These are phyloP conservation scores for Przewalskia tangutica DNA, from an alignment of 257 asterid genomes.

Conservation along the genomic window DNA sequence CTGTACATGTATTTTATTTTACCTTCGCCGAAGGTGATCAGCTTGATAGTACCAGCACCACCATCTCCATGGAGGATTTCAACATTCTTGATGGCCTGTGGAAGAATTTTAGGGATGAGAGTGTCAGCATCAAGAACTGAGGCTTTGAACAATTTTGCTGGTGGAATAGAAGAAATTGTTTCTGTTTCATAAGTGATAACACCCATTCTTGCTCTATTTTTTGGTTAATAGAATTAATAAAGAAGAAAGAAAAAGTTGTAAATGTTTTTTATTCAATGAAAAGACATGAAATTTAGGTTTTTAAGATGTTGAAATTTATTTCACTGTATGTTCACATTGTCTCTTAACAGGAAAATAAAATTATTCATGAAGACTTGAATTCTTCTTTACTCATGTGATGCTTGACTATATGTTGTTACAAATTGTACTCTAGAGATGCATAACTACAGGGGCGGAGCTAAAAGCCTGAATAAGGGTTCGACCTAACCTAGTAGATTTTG, in stretches of 20 bases:
- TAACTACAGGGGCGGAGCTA: too few species aligned
- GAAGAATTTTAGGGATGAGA: constrained; percentile 36
- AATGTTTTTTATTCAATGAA: not conserved
- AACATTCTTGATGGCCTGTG: constrained; percentile 32
- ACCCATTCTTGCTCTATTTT: constrained; percentile 14
- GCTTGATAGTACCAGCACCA: constrained; percentile 38
- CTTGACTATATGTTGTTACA: not conserved
- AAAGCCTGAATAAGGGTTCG: too few species aligned
- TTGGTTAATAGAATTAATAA: too few species aligned
- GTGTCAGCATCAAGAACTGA: constrained; percentile 34
- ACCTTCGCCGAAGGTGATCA: constrained; percentile 37
- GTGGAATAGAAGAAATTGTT: constrained; percentile 30
- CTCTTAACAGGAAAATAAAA: not conserved
- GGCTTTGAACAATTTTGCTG: constrained; percentile 33
- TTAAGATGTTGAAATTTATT: not conserved
- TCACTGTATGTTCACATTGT: not conserved
- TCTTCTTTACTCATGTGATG: not conserved
- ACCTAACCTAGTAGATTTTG: too few species aligned
- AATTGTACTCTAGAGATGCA: too few species aligned
- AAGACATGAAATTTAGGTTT: not conserved
- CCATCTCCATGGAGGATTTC: constrained; percentile 46
- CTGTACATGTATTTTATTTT: not conserved
- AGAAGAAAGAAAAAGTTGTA: too few species aligned
- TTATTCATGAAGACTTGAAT: not conserved
- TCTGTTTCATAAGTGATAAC: constrained; percentile 22